Evolutionary conservation across 345 rosid species (phyloP).

Genomic region (Brassica napus): DNA sequence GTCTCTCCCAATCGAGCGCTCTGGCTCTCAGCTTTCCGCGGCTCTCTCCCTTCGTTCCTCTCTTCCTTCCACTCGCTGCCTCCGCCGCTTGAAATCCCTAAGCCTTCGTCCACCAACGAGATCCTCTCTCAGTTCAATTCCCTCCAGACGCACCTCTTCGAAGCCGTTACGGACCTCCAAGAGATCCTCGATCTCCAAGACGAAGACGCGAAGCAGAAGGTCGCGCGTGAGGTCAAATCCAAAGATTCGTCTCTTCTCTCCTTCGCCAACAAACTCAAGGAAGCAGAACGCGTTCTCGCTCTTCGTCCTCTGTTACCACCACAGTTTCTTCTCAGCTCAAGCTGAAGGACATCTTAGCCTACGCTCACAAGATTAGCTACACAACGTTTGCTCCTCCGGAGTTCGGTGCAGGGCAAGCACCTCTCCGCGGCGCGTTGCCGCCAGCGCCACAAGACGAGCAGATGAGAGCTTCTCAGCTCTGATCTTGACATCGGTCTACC

Average conservation of each 20-base stretch:
- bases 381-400: slow-evolving; percentile 94
- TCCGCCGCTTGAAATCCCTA: too few species aligned
- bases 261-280: slow-evolving; percentile 74
- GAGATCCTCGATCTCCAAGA: slow-evolving; percentile 98
- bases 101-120: too few species aligned
- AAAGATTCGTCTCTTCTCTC: slow-evolving; percentile 60
- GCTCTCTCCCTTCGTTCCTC: too few species aligned
- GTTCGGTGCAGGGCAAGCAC: slow-evolving; percentile 83
- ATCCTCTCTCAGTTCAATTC: too few species aligned
- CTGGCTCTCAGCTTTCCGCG: too few species aligned
- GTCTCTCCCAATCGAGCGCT: too few species aligned
- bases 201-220: slow-evolving; percentile 66
- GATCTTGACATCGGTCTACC: slow-evolving; percentile 93
- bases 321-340: slow-evolving; percentile 81
- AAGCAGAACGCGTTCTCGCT: slow-evolving; percentile 75
- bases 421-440: slow-evolving; percentile 93
- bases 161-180: slow-evolving; percentile 84
- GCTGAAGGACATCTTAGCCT: slow-evolving; percentile 69
- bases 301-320: slow-evolving; percentile 40
- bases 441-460: too few species aligned
- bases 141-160: slow-evolving; percentile 92
- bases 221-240: slow-evolving; percentile 61
- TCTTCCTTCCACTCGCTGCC: too few species aligned
- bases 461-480: too few species aligned
- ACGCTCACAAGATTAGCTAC: slow-evolving; percentile 88